Conservation (phyloP, 345 rosid genomes). For the Pelargonium nanum region DNA sequence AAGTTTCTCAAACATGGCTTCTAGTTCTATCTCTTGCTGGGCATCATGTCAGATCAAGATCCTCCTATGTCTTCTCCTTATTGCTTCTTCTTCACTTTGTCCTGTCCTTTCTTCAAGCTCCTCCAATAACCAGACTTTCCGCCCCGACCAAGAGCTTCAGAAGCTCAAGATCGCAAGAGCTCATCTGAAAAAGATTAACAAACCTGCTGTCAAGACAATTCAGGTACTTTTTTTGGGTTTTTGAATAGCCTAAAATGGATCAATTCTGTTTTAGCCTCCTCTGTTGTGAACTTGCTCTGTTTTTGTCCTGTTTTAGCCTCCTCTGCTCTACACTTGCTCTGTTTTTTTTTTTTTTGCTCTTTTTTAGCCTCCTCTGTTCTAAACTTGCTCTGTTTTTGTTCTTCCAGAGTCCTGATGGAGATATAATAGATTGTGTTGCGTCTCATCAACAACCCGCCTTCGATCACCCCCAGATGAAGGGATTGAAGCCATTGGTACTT, state of each 20-base stretch:
- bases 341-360: neutral
- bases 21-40: slow-evolving; percentile 10
- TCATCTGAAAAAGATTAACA: slow-evolving; percentile 70
- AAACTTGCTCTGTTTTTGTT: neutral
- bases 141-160: slow-evolving; percentile 50
- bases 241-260: no score
- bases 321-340: neutral
- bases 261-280: neutral
- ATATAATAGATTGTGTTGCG: slow-evolving; percentile 66
- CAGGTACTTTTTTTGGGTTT: slow-evolving; percentile 36
- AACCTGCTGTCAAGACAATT: slow-evolving; percentile 72
- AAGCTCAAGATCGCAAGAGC: slow-evolving; percentile 47
- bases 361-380: slow-evolving; percentile 3
- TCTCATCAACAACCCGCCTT: slow-evolving; percentile 83
- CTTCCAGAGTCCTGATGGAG: slow-evolving; percentile 89
- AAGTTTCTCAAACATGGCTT: slow-evolving; percentile 31
- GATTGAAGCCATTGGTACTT: slow-evolving; percentile 32
- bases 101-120: slow-evolving; percentile 36
- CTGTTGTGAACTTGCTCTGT: slow-evolving; percentile 15
- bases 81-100: slow-evolving; percentile 34
- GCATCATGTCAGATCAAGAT: slow-evolving; percentile 13
- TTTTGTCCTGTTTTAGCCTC: neutral
- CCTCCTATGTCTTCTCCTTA: slow-evolving; percentile 29
- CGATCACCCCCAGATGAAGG: slow-evolving; percentile 70
- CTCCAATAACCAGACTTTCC: slow-evolving; percentile 49